Evolutionary conservation across 2,329 filamentous ascomycete species (phyloP), one percentile per base, ranked within the genome.

Genomic region (Didymellaceae sp.): DNA sequence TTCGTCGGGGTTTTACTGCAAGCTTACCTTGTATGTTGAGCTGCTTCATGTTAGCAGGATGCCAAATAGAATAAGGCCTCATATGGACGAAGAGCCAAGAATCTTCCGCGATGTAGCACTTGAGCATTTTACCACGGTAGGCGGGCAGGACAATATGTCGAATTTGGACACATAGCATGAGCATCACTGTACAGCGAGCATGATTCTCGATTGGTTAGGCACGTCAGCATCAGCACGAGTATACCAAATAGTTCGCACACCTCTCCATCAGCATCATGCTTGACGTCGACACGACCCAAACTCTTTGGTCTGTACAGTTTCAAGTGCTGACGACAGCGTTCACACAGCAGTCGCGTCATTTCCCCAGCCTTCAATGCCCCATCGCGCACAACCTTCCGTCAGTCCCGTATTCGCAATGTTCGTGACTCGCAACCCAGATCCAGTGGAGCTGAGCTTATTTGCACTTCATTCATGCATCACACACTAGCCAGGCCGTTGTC

Each of bases 161-260:
- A 33, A 32, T 18, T 42, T 25, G n/a, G 45, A 31, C 14, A 14
- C 41, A 28, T 21, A 20, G 25, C 43, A 46, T 43, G 17, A 33
- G 26, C 43, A 38, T 37, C 30, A 35, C 31, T 52, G 37, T 37
- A 42, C 32, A 46, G 48, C 48, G 20, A 46, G 42, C 37, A 46
- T 43, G 20, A 26, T 33, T 30, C 38, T 32, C 24, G 38, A 38
- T 32, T 18, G n/a, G 5, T 10, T 14, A 32, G 26, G 38, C 11
- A 34, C 35, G 37, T 25, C 24, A 41, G 6, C 30, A 40, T 16
- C 14, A 17, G 14, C 35, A 45, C 30, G 17, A 34, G 22, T 28
- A 51, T 33, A 16, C n/a, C n/a, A n/a, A n/a, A n/a, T n/a, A n/a
- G n/a, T n/a, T n/a, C n/a, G n/a, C 22, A 5, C 34, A 34, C 5